Base-by-base conservation (phyloP, 192 early-diverging fungal species). In the Spizellomyces sp. region DNA sequence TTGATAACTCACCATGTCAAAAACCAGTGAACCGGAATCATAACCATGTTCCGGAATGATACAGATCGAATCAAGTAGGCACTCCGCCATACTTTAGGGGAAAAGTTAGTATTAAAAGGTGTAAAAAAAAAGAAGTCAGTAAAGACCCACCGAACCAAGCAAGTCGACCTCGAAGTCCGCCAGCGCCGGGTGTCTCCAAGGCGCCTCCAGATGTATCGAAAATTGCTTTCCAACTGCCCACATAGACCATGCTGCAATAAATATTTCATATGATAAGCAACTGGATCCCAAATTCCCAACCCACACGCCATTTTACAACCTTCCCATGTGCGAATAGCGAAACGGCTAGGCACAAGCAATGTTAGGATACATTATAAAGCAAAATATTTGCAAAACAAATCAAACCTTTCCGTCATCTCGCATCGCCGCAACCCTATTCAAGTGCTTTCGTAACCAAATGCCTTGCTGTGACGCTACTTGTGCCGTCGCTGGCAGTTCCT, bases 381-480 rank as follows among this genome's bases (percentile, higher is more conserved):
- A 41, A 36, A 0, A 36, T 64, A 47, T 9, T n/a, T 58, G 47
- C 0, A n/a, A 4, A 27, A 58, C 19, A 22, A 27, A 41, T 46
- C 10, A 17, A 6, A 52, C 36, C 46, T 65, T 17, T 5, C 45
- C 64, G 44, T 67, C 22, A 10, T 43, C 42, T 14, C 21, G 15
- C 17, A 12, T 14, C 22, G 42, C 56, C 14, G 58, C 66, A 46
- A 66, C 12, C 12, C 14, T 60, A 68, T 64, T 81, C 65, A 67
- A 59, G 59, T 82, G 69, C 47, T 90, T 91, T 14, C 82, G 62
- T 9, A 93, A 73, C 73, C 84, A 91, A 8, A 79, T 80, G 0
- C 87, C 91, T 59, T 93, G 90, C 71, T 93, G 92, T 60, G 83
- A 86, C 1, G 92, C 92, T 0, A 92, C 90, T 78, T 98, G 96